Conservation (phyloP, 2,329 filamentous ascomycete genomes). For the Phialocephala sp. region DNA sequence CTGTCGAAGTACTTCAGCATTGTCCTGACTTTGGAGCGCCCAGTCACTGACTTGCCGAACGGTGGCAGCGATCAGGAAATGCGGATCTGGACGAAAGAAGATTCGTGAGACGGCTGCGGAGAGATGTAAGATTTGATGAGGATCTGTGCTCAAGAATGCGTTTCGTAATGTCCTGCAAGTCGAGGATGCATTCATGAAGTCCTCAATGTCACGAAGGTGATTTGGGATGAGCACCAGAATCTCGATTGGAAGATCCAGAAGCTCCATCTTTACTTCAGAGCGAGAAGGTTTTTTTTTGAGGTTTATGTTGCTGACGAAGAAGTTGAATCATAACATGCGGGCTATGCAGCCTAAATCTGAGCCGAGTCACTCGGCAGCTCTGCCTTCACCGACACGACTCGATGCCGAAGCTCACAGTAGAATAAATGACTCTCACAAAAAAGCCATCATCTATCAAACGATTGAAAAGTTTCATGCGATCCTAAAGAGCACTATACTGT, state of each 20-base stretch:
- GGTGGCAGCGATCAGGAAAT: slow-evolving; percentile 45
- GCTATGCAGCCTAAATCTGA: no score
- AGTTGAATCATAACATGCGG: no score
- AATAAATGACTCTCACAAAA: no score
- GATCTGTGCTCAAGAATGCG: slow-evolving; percentile 30
- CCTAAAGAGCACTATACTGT: no score
- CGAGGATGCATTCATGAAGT: slow-evolving; percentile 36
- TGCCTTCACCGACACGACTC: no score
- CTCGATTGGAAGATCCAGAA: neutral
- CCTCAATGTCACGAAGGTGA: slow-evolving; percentile 42
- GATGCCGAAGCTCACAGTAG: no score
- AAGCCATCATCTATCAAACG: no score
- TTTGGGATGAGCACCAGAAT: neutral
- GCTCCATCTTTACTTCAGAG: neutral
- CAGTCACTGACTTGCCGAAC: slow-evolving; percentile 43
- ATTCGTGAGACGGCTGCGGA: slow-evolving; percentile 32
- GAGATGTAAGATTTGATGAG: slow-evolving; percentile 42
- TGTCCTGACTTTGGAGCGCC: slow-evolving; percentile 38
- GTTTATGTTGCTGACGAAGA: no score
- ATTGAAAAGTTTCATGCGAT: no score
- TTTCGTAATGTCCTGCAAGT: slow-evolving; percentile 39
- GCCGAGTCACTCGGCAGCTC: no score
- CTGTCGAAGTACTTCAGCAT: slow-evolving; percentile 25
- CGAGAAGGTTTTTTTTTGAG: no score
- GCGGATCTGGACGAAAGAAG: slow-evolving; percentile 47